A percentile compares a stretch with the other conserved stretches of the same genome.
Conservation (phyloP, 768 basidiomycete genomes). For the Kwoniella sp. region DNA sequence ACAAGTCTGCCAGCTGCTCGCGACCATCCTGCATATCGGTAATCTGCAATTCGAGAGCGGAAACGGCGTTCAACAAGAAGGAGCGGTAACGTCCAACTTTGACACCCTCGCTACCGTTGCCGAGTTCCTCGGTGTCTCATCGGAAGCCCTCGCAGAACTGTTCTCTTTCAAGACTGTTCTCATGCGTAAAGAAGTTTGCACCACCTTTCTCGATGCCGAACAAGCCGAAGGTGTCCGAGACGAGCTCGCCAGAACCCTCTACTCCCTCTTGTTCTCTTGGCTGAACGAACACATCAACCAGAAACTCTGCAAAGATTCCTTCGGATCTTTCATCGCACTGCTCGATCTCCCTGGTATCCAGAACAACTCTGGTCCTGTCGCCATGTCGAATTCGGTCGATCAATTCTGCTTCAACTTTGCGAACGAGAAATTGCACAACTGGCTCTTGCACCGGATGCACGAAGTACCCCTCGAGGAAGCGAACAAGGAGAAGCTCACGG, state of each 20-base stretch:
- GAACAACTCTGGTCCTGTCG: slow-evolving; percentile 63
- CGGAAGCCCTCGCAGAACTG: slow-evolving; percentile 66
- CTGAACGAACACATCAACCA: slow-evolving; percentile 95
- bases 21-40: slow-evolving; percentile 90
- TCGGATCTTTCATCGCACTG: slow-evolving; percentile 83
- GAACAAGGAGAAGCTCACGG: slow-evolving; percentile 71
- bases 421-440: slow-evolving; percentile 85
- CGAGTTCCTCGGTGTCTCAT: slow-evolving; percentile 83
- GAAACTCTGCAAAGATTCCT: slow-evolving; percentile 86
- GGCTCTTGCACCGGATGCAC: slow-evolving; percentile 76
- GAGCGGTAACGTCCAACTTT: slow-evolving; percentile 84
- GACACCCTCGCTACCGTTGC: slow-evolving; percentile 81
- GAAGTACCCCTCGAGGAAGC: slow-evolving; percentile 83
- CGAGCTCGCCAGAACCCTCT: slow-evolving; percentile 88
- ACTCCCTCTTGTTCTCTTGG: slow-evolving; percentile 94
- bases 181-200: slow-evolving; percentile 94
- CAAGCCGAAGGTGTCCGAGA: slow-evolving; percentile 91
- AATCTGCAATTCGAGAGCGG: slow-evolving; percentile 91
- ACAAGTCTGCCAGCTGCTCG: slow-evolving; percentile 90
- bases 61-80: slow-evolving; percentile 73
- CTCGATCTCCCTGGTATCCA: slow-evolving; percentile 93
- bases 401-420: slow-evolving; percentile 97
- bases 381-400: slow-evolving; percentile 79
- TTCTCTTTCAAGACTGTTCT: slow-evolving; percentile 90
- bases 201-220: slow-evolving; percentile 91